These are phyloP conservation scores for Lepidium sativum DNA, from an alignment of 345 rosid genomes.

Conservation along the genomic window DNA sequence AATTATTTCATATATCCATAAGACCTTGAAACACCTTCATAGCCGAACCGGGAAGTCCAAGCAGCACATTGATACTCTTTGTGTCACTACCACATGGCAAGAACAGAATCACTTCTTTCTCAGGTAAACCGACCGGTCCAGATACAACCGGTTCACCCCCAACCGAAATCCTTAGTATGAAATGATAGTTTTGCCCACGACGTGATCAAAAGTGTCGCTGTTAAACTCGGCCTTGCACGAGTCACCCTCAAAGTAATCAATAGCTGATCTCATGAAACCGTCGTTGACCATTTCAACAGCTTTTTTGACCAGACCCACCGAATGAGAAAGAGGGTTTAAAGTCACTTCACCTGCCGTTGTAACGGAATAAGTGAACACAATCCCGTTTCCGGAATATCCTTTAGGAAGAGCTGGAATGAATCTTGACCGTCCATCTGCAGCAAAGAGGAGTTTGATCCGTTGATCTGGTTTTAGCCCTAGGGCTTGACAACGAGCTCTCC, in stretches of 20 bases:
- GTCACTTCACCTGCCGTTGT: constrained; percentile 60
- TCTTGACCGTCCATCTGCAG: constrained; percentile 69
- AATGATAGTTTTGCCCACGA: constrained; percentile 82
- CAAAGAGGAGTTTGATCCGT: constrained; percentile 69
- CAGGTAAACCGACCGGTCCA: constrained; percentile 83
- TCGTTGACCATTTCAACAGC: constrained; percentile 64
- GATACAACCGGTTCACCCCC: constrained; percentile 79
- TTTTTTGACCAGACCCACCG: constrained; percentile 42
- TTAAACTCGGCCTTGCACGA: constrained; percentile 71
- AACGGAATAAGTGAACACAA: constrained; percentile 55
- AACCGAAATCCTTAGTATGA: constrained; percentile 74
- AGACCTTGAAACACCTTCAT: constrained; percentile 59
- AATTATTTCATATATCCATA: constrained; percentile 34
- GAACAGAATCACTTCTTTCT: constrained; percentile 75
- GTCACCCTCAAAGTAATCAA: constrained; percentile 77
- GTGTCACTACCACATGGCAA: constrained; percentile 56
- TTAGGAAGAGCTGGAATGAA: constrained; percentile 58
- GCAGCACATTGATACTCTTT: constrained; percentile 57
- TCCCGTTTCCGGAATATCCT: constrained; percentile 71
- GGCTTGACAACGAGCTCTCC: constrained; percentile 75
- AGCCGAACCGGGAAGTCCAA: constrained; percentile 75
- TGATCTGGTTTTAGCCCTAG: constrained; percentile 52
- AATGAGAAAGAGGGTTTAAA: constrained; percentile 41
- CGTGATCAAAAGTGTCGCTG: constrained; percentile 69
- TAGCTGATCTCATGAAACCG: constrained; percentile 75